Evolutionary conservation across 2,329 filamentous ascomycete species (phyloP).

Genomic region (Scopulariopsis brevicaulis): DNA sequence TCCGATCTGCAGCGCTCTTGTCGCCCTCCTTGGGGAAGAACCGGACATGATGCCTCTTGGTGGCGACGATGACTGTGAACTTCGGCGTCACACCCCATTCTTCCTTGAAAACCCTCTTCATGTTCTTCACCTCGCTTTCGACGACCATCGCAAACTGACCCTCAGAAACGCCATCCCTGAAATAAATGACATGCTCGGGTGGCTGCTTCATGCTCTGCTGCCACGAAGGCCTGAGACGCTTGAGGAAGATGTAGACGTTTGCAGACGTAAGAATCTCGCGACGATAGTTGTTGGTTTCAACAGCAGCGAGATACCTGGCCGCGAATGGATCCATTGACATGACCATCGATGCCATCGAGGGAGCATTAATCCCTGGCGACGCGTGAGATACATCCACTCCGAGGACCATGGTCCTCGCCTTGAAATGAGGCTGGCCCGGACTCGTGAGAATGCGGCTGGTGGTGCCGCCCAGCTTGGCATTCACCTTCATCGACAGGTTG

Average conservation of each 20-base stretch:
- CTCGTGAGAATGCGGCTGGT: slow-evolving; percentile 40
- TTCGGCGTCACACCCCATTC: slow-evolving; percentile 37
- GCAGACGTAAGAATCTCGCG: slow-evolving; percentile 63
- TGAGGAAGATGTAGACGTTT: slow-evolving; percentile 58
- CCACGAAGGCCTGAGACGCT: slow-evolving; percentile 56
- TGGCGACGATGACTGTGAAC: slow-evolving; percentile 78
- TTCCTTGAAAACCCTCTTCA: slow-evolving; percentile 48
- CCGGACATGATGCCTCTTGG: slow-evolving; percentile 88
- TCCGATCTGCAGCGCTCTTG: slow-evolving; percentile 48
- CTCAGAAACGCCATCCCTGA: slow-evolving; percentile 86
- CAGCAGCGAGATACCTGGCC: slow-evolving; percentile 66
- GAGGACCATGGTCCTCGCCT: slow-evolving; percentile 64
- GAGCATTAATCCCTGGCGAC: slow-evolving; percentile 50
- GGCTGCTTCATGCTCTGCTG: slow-evolving; percentile 27
- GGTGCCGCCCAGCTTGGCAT: slow-evolving; percentile 82
- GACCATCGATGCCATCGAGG: slow-evolving; percentile 81
- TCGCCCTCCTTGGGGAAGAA: slow-evolving; percentile 62
- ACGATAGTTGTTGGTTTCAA: slow-evolving; percentile 73
- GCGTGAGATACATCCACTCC: slow-evolving; percentile 87
- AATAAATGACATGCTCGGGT: slow-evolving; percentile 75
- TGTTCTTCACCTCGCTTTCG: slow-evolving; percentile 60
- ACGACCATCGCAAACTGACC: slow-evolving; percentile 76
- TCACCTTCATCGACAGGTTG: slow-evolving; percentile 95
- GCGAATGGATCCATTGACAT: slow-evolving; percentile 63
- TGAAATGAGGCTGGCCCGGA: slow-evolving; percentile 2